These are phyloP conservation scores for Mycena filopes DNA, from an alignment of 768 basidiomycete genomes.

Conservation along the genomic window DNA sequence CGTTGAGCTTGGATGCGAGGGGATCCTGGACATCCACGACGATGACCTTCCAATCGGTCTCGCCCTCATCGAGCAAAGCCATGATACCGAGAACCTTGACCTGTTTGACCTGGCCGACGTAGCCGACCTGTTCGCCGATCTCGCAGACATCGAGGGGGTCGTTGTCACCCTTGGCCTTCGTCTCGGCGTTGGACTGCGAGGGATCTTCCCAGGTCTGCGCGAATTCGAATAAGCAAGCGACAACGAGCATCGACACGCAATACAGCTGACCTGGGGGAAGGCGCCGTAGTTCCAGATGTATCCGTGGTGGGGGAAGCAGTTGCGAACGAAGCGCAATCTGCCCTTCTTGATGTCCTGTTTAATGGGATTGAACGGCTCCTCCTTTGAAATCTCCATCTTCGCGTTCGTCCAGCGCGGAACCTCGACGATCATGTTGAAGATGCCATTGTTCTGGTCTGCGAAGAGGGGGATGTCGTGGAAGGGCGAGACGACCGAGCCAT, in stretches of 20 bases:
- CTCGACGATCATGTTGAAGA: constrained; percentile 99
- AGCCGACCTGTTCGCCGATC: constrained; percentile 98
- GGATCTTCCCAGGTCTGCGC: constrained; percentile 98
- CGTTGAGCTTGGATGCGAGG: constrained; percentile 95
- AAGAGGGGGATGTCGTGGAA: constrained; percentile 99
- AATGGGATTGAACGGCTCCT: constrained; percentile 99
- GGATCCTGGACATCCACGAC: constrained; percentile 97
- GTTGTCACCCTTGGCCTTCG: constrained; percentile 98
- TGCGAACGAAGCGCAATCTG: constrained; percentile 95
- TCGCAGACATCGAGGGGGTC: constrained; percentile 99
- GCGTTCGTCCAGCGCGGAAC: constrained; percentile 99
- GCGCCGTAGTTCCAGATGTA: constrained; percentile 99
- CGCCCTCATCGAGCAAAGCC: constrained; percentile 98
- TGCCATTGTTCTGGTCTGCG: constrained; percentile 92
- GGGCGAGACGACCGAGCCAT: constrained; percentile 82
- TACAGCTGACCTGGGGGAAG: constrained; percentile 88
- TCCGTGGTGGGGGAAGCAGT: constrained; percentile 99
- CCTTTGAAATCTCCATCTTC: constrained; percentile 99
- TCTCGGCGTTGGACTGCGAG: constrained; percentile 85
- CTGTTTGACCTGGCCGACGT: constrained; percentile 97
- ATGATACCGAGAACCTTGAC: constrained; percentile 99
- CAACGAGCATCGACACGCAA: neutral
- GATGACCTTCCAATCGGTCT: constrained; percentile 99
- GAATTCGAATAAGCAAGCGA: constrained; percentile 20
- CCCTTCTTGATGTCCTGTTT: constrained; percentile 99